Evolutionary conservation across 1,284 basidiomycete genomes (phyloP).

Genomic region (Apiotrichum domesticum): DNA sequence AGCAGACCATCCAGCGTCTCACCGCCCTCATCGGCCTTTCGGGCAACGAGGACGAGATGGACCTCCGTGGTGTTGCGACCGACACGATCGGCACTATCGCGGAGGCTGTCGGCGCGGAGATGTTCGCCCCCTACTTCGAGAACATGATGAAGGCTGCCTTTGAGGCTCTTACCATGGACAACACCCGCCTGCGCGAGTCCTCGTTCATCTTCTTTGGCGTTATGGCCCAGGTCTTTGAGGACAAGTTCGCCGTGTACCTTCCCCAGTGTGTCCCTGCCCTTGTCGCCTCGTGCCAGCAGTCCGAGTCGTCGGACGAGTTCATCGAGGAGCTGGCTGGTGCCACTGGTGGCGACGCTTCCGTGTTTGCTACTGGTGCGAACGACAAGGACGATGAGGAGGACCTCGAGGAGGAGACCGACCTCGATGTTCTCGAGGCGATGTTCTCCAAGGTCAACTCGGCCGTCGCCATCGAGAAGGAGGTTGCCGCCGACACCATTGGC

Average conservation of each 20-base stretch:
- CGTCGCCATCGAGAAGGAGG: slow-evolving; percentile 98
- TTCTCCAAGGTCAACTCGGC: slow-evolving; percentile 77
- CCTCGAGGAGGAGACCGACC: slow-evolving; percentile 70
- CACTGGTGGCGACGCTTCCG: slow-evolving; percentile 37
- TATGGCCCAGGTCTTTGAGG: slow-evolving; percentile 92
- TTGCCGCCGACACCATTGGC: slow-evolving; percentile 93
- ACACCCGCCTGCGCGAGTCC: slow-evolving; percentile 84
- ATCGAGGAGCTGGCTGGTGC: slow-evolving; percentile 53
- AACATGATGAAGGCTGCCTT: slow-evolving; percentile 96
- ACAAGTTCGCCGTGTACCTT: slow-evolving; percentile 86
- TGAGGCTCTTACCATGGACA: slow-evolving; percentile 78
- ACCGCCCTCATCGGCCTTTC: slow-evolving; percentile 77
- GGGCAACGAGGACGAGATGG: slow-evolving; percentile 64
- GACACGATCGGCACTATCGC: slow-evolving; percentile 98
- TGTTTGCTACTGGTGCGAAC: slow-evolving; percentile 59
- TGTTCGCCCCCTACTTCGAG: slow-evolving; percentile 91
- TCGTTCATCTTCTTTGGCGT: slow-evolving; percentile 98
- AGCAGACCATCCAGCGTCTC: slow-evolving; percentile 82
- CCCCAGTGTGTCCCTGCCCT: slow-evolving; percentile 81
- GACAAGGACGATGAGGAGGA: slow-evolving; percentile 52
- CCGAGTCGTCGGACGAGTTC: slow-evolving; percentile 58
- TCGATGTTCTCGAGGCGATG: slow-evolving; percentile 68
- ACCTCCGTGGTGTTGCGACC: slow-evolving; percentile 95
- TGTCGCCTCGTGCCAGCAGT: slow-evolving; percentile 75
- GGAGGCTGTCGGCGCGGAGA: slow-evolving; percentile 90